Evolutionary conservation across 2,329 filamentous ascomycete species (phyloP), one percentile per base, ranked within the genome.

Genomic region (Fusarium temperatum): DNA sequence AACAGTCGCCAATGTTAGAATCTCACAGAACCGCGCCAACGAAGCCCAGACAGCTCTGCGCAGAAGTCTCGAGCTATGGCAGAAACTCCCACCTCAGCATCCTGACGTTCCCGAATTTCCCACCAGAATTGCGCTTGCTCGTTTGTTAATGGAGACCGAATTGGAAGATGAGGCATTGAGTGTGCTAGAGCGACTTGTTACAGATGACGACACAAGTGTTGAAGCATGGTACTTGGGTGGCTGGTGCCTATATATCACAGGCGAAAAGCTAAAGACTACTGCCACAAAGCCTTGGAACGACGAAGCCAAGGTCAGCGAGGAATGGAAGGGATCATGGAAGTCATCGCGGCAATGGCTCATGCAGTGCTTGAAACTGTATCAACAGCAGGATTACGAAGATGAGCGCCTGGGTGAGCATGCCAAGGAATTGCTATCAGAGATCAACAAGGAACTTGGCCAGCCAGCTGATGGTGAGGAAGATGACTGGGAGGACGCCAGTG

Each of bases 211-310:
- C 80, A 89, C 93, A 79, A 98, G 96, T 81, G 93, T 99, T 26
- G 96, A 99, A 83, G 93, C 94, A 24, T 98, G 95, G 95, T 99
- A 99, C 84, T 87, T 99, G 10, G 96, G 96, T 48, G 97, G 96
- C 8, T 98, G 96, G 94, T 95, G 94, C 77, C 87, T 97, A 75
- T 94, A 94, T 80, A 88, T 98, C 66, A 86, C 93, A 71, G 93
- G 93, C 17, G 89, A 93, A 81, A 93, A 92, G 86, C 85, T 90
- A 78, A 81, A 83, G 39, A 77, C 79, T 42, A 78, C 62, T 80
- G 83, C 76, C 84, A 75, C 78, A 63, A 79, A 75, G 78, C 84
- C 78, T 65, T 72, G 72, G 48, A 78, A 78, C 42, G 77, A 78
- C 15, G 75, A 60, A 35, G 73, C 66, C 15, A 75, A 68, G 18